Base-by-base conservation (phyloP, 129 eudicot species). In the Apium graveolens region DNA sequence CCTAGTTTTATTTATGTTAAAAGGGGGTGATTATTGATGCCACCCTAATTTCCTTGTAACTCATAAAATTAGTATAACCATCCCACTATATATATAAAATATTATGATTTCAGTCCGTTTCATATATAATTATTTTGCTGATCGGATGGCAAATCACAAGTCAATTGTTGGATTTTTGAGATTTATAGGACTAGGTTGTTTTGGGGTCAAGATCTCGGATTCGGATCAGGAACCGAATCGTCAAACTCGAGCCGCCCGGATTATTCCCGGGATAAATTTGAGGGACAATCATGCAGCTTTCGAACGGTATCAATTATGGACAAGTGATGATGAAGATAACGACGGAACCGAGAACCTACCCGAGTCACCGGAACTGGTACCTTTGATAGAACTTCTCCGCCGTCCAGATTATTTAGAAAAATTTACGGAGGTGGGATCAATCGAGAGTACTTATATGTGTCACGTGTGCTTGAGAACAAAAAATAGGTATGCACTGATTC, bases 391-490 rank as follows among this genome's bases (percentile, higher is more conserved):
- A 75, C 90, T 89, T 81, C 78, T 88, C 80, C 87, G 87, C 79
- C 90, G 82, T 78, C 73, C 63, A 49, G 92, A 87, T 51, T 80
- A 53, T 48, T 70, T 77, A 55, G 75, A 44, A 4, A 75, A 41
- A 17, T 57, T 27, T 7, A 83, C 31, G 29, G 80, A 35, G 21
- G 80, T 45, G 14, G 78, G 18, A 24, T 8, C 27, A 9, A 41
- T n/a, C 75, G 83, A 77, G 27, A 46, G 32, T 78, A 93, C 85
- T 81, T 66, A 73, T 2, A 71, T 89, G 87, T 93, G 98, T 65
- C 91, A 97, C 85, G 97, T 93, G 93, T 93, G 98, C 87, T 91
- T 93, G 98, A 89, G 86, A 81, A 93, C 96, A 85, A 93, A 84
- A 48, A 93, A 91, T 45, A 96, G 97, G 4, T 93, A 97, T 29